phyloP scores from a whole-genome alignment of 345 rosid species.

The Mercurialis annua region DNA sequence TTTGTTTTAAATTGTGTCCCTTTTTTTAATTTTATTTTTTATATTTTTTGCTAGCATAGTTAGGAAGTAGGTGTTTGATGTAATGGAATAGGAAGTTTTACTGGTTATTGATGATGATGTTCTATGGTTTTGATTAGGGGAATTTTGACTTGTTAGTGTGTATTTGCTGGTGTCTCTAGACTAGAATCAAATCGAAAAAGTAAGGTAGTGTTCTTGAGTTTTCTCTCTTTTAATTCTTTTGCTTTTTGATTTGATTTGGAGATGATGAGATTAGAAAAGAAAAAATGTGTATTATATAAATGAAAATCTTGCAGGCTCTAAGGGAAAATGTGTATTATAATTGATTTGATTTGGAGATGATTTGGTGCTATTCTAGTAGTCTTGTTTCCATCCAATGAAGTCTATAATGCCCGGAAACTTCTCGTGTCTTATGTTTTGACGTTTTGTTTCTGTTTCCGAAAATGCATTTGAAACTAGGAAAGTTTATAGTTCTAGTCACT shows the following conservation, averaged over 20 bases:
- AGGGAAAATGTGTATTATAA: background rate
- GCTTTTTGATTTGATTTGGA: slow-evolving; percentile 7
- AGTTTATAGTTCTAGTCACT: no score
- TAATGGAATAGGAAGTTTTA: slow-evolving; percentile 20
- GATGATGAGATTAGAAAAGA: background rate
- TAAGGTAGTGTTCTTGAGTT: slow-evolving; percentile 12
- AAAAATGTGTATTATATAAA: background rate
- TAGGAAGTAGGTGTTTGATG: slow-evolving; percentile 34
- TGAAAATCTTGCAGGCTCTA: background rate
- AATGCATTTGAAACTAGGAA: no score
- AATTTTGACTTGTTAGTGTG: slow-evolving; percentile 35
- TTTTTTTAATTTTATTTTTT: background rate
- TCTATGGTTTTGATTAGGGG: slow-evolving; percentile 20
- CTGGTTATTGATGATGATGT: slow-evolving; percentile 12
- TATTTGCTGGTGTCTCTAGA: slow-evolving; percentile 18
- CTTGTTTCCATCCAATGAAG: background rate
- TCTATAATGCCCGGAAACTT: no score
- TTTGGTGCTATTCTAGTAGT: background rate
- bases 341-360: background rate
- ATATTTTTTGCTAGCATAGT: slow-evolving; percentile 24
- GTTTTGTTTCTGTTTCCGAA: no score
- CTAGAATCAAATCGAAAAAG: slow-evolving; percentile 1
- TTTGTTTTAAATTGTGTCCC: background rate
- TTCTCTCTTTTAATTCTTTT: slow-evolving; percentile 15
- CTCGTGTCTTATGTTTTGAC: no score